Conservation (phyloP, 148 eudicot genomes). For the Gaultheria prostrata region DNA sequence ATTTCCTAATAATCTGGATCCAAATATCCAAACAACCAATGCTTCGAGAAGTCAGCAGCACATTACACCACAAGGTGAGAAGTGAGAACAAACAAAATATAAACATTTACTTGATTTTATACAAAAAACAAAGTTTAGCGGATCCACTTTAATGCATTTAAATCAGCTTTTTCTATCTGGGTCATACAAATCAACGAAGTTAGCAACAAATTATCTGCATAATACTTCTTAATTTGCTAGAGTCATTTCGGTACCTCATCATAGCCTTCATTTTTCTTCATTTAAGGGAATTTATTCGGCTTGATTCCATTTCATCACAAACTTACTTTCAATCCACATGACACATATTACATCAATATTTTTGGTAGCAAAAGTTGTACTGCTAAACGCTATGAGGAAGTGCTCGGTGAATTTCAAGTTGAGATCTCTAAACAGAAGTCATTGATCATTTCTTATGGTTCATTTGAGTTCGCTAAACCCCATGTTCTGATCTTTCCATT, state of each 20-base stretch:
- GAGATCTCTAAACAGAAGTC: too few species aligned
- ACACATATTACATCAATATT: background rate
- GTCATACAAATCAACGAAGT: background rate
- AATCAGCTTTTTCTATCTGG: background rate
- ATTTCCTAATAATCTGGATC: too few species aligned
- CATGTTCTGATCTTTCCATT: too few species aligned
- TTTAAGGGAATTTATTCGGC: background rate
- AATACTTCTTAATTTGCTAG: background rate
- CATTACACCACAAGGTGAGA: background rate
- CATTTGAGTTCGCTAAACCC: too few species aligned
- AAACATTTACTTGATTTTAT: background rate
- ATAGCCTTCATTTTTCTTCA: background rate
- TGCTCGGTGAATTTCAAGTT: too few species aligned
- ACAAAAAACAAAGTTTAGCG: background rate
- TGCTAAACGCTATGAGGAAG: too few species aligned
- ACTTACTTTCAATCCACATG: background rate
- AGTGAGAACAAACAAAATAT: background rate
- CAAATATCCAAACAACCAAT: background rate
- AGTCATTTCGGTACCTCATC: background rate
- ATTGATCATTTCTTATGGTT: too few species aligned
- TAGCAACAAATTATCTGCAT: too few species aligned
- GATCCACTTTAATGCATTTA: background rate
- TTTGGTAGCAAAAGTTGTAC: background rate
- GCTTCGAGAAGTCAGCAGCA: background rate
- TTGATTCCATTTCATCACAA: background rate